These are phyloP conservation scores for Pinus albicaulis DNA, from an alignment of 75 land plant genomes.

Conservation along the genomic window DNA sequence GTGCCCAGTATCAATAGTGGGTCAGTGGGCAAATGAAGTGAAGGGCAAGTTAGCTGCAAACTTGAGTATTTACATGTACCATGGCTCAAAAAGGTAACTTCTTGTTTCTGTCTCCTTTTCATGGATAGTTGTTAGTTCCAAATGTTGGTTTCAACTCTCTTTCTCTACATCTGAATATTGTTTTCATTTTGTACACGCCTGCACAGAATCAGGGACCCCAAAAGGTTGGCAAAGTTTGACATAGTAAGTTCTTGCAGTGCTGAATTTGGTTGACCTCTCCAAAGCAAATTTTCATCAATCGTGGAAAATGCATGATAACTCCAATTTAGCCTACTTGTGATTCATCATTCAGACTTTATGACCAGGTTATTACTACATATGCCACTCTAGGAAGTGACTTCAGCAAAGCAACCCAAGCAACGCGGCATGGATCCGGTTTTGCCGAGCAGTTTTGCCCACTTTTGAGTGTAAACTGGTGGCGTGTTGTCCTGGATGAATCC, in stretches of 20 bases:
- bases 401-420: constrained; percentile 51
- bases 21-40: constrained; percentile 58
- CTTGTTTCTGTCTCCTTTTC: background rate
- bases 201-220: constrained; percentile 43
- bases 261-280: no score
- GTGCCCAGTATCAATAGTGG: constrained; percentile 50
- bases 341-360: background rate
- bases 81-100: constrained; percentile 43
- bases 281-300: no score
- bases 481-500: constrained; percentile 48
- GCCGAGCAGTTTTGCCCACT: constrained; percentile 53
- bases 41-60: constrained; percentile 47
- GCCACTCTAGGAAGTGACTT: constrained; percentile 52
- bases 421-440: constrained; percentile 43
- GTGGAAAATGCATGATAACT: background rate
- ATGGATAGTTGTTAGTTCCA: no score
- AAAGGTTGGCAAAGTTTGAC: constrained; percentile 44
- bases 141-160: no score
- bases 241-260: constrained; percentile 17
- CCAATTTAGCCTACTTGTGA: background rate
- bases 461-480: constrained; percentile 50
- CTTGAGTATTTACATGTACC: constrained; percentile 47
- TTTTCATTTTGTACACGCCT: background rate
- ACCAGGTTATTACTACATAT: constrained; percentile 46
- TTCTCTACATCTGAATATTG: background rate